Evolutionary conservation across 371 early-diverging fungal species (phyloP), one percentile per base, ranked within the genome.

Genomic region (Haplosporangium sp.): DNA sequence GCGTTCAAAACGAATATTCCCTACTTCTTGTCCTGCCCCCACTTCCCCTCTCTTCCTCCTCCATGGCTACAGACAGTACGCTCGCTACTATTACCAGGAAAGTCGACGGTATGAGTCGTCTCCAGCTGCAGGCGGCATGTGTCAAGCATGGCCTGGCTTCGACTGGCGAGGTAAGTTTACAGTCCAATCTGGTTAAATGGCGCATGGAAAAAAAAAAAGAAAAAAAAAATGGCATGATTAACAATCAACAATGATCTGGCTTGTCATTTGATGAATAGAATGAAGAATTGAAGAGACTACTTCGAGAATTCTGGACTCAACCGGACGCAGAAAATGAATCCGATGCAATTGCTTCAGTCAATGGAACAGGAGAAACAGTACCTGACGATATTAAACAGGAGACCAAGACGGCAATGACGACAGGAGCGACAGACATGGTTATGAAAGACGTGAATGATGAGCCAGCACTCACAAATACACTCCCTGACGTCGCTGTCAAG

Each of bases 91-190:
- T 29, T 29, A 29, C 20, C 62, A 64, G 6, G 29, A 43, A 60
- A 5, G 45, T 74, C 41, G 45, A 60, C 0, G 56, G 62, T 8
- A 18, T 74, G 65, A 57, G 47, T 36, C 57, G 80, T 21, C 65
- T 73, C 12, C 73, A 79, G 38, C 69, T 79, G 10, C 80, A 79
- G 53, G 59, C 80, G 3, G 62, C 69, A 11, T 79, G 80, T 51
- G 73, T 73, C 58, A 73, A 79, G n/a, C 61, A 50, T 0, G 80
- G 80, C 5, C 62, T 79, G 21, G 73, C 65, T 54, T 56, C 80
- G 7, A 79, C 73, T 0, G 66, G 46, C 6, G 68, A 62, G 16
- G 80, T 79, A 73, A 63, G n/a, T 9, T 37, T 6, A 2, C n/a
- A 14, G 3, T 20, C 29, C 36, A 29, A 14, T 48, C 46, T 54